Evolutionary conservation across 2,329 filamentous ascomycete genomes (phyloP).

Genomic region (Cadophora gregata): DNA sequence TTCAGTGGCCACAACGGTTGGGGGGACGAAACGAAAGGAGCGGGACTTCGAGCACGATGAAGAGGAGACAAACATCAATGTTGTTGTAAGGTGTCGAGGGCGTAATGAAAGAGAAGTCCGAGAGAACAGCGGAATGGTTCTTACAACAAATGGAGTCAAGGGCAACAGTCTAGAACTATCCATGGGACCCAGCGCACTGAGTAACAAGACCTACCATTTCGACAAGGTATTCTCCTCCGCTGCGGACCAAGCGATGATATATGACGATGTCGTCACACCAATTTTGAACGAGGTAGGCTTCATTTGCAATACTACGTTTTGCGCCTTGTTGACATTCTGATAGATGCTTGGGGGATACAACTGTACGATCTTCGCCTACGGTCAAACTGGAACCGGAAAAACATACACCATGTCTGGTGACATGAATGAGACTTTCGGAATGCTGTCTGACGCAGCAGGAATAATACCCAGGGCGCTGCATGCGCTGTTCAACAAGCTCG

Average conservation of each 20-base stretch:
- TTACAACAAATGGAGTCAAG: constrained; percentile 86
- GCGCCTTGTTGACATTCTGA: constrained; percentile 25
- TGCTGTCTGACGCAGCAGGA: constrained; percentile 88
- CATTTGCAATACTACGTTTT: neutral
- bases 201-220: constrained; percentile 96
- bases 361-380: constrained; percentile 98
- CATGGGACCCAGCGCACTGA: constrained; percentile 90
- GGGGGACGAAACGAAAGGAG: constrained; percentile 82
- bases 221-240: constrained; percentile 97
- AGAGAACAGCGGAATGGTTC: constrained; percentile 93
- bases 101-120: constrained; percentile 90
- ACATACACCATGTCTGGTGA: constrained; percentile 99
- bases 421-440: constrained; percentile 84
- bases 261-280: constrained; percentile 92
- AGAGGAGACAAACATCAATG: constrained; percentile 95
- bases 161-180: constrained; percentile 84
- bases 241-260: constrained; percentile 91
- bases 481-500: constrained; percentile 83
- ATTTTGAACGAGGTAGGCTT: constrained; percentile 84
- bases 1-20: constrained; percentile 57
- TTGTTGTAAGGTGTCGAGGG: constrained; percentile 92
- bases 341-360: constrained; percentile 95
- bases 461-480: constrained; percentile 94
- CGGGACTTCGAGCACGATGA: constrained; percentile 78
- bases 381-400: constrained; percentile 96